Base-by-base conservation (phyloP, 2,329 filamentous ascomycete species). In the Clonostachys chloroleuca region DNA sequence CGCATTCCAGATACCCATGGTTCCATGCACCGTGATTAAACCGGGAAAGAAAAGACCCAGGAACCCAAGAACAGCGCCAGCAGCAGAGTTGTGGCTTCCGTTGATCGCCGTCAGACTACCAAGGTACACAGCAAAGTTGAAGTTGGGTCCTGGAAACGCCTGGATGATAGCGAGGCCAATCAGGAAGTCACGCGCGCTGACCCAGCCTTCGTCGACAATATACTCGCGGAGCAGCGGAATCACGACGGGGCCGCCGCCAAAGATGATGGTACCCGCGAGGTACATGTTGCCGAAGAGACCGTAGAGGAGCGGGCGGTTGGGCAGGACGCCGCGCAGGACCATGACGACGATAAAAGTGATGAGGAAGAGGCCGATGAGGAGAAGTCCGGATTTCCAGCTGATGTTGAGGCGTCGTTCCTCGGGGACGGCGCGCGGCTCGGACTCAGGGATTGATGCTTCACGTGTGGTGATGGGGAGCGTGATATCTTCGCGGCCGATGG, bases 141-240 rank as follows among this genome's bases (percentile, higher is more conserved):
- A 68, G 51, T 68, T 68, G 8, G 65, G 66, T 0, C 66, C 66
- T 0, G 86, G 86, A 48, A 89, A 86, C 0, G 83, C 77, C 61
- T 90, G 86, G 16, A 82, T 84, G 45, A 90, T 74, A 8, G 86
- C 87, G 0, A 90, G 76, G 0, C 86, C 86, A 43, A 89, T 80
- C 1, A 90, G 69, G 58, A 90, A 89, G 59, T 90, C 83, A 5
- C 86, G 76, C 0, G 83, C 72, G 0, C 75, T 79, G 0, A 90
- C 85, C 85, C 85, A 90, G 8, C 82, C 81, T 20, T 84, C 81
- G 0, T 74, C 72, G 0, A 89, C 86, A 36, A 89, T 69, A 54
- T 80, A 81, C 51, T 82, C 75, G n/a, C 80, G 70, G 2, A 86
- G 68, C 0, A 86, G 70, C 0, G 83, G 81, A 40, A 86, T 84